Conservation (phyloP, 2,329 filamentous ascomycete genomes). For the Botrytis sinoallii region DNA sequence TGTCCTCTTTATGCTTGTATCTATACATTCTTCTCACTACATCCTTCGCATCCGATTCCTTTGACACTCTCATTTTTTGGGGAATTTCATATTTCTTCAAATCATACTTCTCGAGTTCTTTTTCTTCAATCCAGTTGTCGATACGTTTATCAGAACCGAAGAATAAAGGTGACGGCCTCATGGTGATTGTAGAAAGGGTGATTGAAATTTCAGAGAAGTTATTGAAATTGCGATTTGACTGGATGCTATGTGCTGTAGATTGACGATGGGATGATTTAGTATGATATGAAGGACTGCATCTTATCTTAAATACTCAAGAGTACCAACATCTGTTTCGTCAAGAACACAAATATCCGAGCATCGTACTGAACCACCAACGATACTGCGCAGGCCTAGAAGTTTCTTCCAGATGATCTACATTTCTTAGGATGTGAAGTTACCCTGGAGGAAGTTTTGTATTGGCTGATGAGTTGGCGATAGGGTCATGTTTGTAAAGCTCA, state of each 20-base stretch:
- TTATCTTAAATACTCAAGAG: not conserved
- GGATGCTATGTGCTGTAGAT: not conserved
- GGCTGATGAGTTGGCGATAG: not conserved
- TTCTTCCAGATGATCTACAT: not conserved
- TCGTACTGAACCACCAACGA: not conserved
- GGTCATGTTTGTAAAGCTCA: not conserved
- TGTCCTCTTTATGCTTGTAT: not conserved
- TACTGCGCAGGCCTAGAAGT: not conserved
- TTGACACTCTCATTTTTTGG: not conserved
- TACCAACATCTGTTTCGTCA: not conserved
- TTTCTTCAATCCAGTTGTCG: not conserved
- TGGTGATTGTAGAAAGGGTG: not conserved
- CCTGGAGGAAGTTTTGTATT: not conserved
- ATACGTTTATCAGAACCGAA: not conserved
- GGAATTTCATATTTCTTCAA: accelerated
- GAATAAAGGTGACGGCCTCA: not conserved
- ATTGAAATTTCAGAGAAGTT: not conserved
- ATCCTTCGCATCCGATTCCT: not conserved
- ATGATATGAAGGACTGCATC: not conserved
- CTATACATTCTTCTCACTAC: not conserved
- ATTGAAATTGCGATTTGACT: not conserved
- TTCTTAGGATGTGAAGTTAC: too few species aligned
- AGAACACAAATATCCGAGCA: not conserved
- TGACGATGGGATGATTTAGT: not conserved
- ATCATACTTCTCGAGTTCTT: not conserved